Percentiles rank a stretch among this genome's conserved stretches.
Evolutionary conservation across 257 asterid genomes (phyloP).

Genomic region (Craterostigma plantagineum): DNA sequence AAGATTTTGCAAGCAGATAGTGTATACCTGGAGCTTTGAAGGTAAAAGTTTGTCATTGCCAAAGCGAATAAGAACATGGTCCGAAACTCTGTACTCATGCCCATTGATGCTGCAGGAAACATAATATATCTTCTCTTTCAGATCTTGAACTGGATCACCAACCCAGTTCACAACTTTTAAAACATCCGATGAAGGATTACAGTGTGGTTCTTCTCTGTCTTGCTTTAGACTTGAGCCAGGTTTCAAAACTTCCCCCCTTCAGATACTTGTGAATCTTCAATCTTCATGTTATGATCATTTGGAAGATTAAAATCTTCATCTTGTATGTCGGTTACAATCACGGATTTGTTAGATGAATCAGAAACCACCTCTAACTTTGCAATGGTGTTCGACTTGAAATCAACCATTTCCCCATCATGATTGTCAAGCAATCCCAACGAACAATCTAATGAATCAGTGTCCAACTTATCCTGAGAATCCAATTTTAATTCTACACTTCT

Average conservation of each 20-base stretch:
- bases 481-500: slow-evolving; percentile 11
- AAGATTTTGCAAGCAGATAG: neutral
- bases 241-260: too few relatives aligned
- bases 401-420: too few relatives aligned
- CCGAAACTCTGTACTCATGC: neutral
- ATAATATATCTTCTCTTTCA: neutral
- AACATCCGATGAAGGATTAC: slow-evolving; percentile 13
- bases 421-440: too few relatives aligned
- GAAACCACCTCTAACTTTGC: neutral
- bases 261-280: too few relatives aligned
- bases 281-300: too few relatives aligned
- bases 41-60: slow-evolving; percentile 1
- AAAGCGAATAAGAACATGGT: slow-evolving; percentile 3
- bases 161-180: neutral
- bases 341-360: neutral
- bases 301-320: slow-evolving; percentile 9
- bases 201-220: slow-evolving; percentile 19
- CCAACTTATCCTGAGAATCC: too few relatives aligned
- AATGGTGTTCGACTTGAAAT: neutral
- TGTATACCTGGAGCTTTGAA: slow-evolving; percentile 1
- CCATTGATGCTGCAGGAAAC: slow-evolving; percentile 5
- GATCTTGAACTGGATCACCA: neutral
- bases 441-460: too few relatives aligned
- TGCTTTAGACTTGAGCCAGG: slow-evolving; percentile 12
- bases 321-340: neutral